These are phyloP conservation scores for Terana coerulea DNA, from an alignment of 768 basidiomycete genomes.

Conservation along the genomic window DNA sequence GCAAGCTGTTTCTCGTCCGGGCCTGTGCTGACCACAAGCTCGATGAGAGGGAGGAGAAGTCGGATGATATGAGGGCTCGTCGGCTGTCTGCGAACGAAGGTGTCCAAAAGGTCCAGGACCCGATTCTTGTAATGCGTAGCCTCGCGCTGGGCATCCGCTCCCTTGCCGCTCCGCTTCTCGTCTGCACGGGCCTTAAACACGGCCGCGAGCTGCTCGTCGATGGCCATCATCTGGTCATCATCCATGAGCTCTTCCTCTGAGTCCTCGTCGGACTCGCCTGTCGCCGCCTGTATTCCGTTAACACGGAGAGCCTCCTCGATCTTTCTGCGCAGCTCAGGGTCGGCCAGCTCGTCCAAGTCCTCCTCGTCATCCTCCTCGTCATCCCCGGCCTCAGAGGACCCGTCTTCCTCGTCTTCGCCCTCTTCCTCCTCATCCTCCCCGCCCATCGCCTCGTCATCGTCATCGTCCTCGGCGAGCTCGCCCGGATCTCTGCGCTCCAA, in stretches of 20 bases:
- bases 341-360: slow-evolving; percentile 44
- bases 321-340: slow-evolving; percentile 63
- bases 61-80: slow-evolving; percentile 65
- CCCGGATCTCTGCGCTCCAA: slow-evolving; percentile 66
- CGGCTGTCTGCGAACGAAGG: slow-evolving; percentile 73
- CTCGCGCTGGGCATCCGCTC: slow-evolving; percentile 75
- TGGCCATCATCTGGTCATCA: slow-evolving; percentile 97
- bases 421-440: slow-evolving; percentile 30
- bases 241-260: slow-evolving; percentile 77
- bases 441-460: slow-evolving; percentile 26
- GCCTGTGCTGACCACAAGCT: slow-evolving; percentile 62
- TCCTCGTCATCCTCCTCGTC: slow-evolving; percentile 34
- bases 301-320: slow-evolving; percentile 60
- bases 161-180: slow-evolving; percentile 61
- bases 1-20: slow-evolving; percentile 84
- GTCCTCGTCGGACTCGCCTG: slow-evolving; percentile 53
- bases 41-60: slow-evolving; percentile 72
- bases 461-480: slow-evolving; percentile 38
- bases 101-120: slow-evolving; percentile 91
- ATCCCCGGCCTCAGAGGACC: slow-evolving; percentile 24
- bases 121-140: slow-evolving; percentile 96
- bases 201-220: slow-evolving; percentile 88
- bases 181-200: slow-evolving; percentile 72
- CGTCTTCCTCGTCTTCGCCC: slow-evolving; percentile 39
- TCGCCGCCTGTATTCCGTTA: slow-evolving; percentile 53